A percentile compares a stretch with the other conserved stretches of the same genome.
Conservation (phyloP, 192 early-diverging fungal genomes). For the Backusella parvicylindrica region DNA sequence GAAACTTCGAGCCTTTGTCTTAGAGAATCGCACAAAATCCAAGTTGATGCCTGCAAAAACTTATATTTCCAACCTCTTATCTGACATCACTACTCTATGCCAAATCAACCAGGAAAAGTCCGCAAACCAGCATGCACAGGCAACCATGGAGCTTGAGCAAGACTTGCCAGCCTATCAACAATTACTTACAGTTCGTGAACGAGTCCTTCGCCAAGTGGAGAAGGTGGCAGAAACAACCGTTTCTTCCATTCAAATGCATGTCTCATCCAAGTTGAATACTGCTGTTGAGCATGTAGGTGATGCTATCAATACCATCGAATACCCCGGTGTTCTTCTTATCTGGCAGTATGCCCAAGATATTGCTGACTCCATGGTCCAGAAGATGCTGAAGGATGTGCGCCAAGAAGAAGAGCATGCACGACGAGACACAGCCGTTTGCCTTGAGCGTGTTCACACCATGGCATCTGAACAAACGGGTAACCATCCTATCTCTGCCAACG, state of each 20-base stretch:
- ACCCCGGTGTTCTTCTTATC: constrained; percentile 74
- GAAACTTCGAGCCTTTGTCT: constrained; percentile 83
- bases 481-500: constrained; percentile 17
- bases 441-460: constrained; percentile 40
- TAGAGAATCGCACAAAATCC: constrained; percentile 92
- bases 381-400: constrained; percentile 58
- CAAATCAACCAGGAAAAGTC: constrained; percentile 67
- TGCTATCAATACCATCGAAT: constrained; percentile 66
- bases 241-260: constrained; percentile 47
- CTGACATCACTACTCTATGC: constrained; percentile 73
- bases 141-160: constrained; percentile 58
- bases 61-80: constrained; percentile 83
- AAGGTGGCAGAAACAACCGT: constrained; percentile 57
- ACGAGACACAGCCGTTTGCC: constrained; percentile 33
- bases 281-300: constrained; percentile 69
- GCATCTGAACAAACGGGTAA: constrained; percentile 35
- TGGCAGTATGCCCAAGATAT: constrained; percentile 88
- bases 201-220: constrained; percentile 63
- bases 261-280: constrained; percentile 34
- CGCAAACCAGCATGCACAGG: constrained; percentile 54
- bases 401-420: constrained; percentile 57
- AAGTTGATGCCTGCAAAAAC: constrained; percentile 94
- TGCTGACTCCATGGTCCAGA: constrained; percentile 62
- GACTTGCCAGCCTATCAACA: constrained; percentile 72
- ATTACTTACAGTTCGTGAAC: constrained; percentile 69